Evolutionary conservation across 768 basidiomycete genomes (phyloP), one percentile per base, ranked within the genome.

Genomic region (Tulasnella sp.): DNA sequence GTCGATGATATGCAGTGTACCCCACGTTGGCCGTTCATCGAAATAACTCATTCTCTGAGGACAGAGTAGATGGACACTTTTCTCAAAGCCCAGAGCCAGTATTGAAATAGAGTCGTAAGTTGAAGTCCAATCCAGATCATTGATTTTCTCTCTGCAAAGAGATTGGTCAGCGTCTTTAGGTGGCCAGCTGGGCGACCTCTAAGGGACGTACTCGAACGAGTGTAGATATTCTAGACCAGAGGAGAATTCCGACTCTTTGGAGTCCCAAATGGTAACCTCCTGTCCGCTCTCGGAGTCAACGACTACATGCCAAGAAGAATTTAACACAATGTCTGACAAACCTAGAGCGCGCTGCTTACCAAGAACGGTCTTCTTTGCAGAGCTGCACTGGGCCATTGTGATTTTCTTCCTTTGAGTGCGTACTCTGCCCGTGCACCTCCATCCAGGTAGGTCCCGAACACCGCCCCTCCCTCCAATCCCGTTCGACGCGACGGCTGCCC

Each of bases 191-290:
- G 10, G 20, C 55, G 69, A 23, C 4, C 7, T 20, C 23, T n/a
- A 16, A 15, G 16, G 51, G 16, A 74, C 77, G 74, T 81, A 94
- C 93, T 86, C 87, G 79, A 89, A 91, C 18, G 89, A 83, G 51
- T 87, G 86, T 57, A 87, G 86, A 82, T 91, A 92, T 83, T 98
- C 96, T 71, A 96, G 85, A 2, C 96, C 96, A 5, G 93, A 92
- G 10, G 94, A 91, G 83, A 98, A 98, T 83, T 97, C 94, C 23
- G 93, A 96, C 83, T 93, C 93, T 74, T 92, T 92, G 0, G 96
- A 98, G 84, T 98, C 95, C 97, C 97, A 99, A 23, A 99, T 95
- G 0, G 95, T 95, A 70, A 98, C 84, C 82, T 96, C 94, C 78
- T 93, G 88, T 0, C 91, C 92, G 26, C 89, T 88, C 0, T 86